Evolutionary conservation across 2,329 filamentous ascomycete species (phyloP), one percentile per base, ranked within the genome.

Genomic region (Piedraia hortae): DNA sequence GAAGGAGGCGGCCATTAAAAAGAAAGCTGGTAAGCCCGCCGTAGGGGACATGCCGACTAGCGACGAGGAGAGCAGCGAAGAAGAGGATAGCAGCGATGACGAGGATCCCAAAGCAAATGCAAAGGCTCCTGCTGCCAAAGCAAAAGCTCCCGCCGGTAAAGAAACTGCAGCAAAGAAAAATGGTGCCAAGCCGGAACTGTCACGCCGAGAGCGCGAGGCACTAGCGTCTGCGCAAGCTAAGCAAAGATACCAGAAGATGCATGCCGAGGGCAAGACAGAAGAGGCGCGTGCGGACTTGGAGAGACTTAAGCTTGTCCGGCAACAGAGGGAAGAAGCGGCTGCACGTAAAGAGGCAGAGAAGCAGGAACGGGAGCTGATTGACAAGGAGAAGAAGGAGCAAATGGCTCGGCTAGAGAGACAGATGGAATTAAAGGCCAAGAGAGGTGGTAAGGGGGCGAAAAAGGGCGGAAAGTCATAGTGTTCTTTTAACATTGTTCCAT

Each of bases 261-360:
- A 91, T 39, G 74, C 78, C 26, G 72, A 78, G 41, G 82, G 82
- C 38, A 93, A 93, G 64, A 93, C 85, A 19, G 85, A 97, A 28
- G 74, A 91, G 56, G 80, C 82, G 21, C 71, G 75, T 44, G 69
- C 74, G 4, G 85, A 97, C 47, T 42, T 93, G 34, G 82, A 77
- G 27, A 62, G 85, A 25, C 50, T 97, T 38, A 65, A 56, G 44
- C 43, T 82, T 27, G 77, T 97, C 33, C 64, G 68, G 21, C 75
- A 90, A 56, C 71, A 77, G 51, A 63, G 85, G 31, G 80, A 74
- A 38, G 68, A 69, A 10, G 82, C 89, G 39, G 64, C 74, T 23
- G 72, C 67, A 14, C 56, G 77, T 36, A 80, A 82, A 56, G 62
- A 74, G 52, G 82, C 63, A 1, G 53, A 56, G 38, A 51, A 50